Percentiles rank a stretch among this genome's conserved stretches.
These are phyloP conservation scores for Trapa bicornis DNA, from an alignment of 345 rosid genomes.

Conservation along the genomic window DNA sequence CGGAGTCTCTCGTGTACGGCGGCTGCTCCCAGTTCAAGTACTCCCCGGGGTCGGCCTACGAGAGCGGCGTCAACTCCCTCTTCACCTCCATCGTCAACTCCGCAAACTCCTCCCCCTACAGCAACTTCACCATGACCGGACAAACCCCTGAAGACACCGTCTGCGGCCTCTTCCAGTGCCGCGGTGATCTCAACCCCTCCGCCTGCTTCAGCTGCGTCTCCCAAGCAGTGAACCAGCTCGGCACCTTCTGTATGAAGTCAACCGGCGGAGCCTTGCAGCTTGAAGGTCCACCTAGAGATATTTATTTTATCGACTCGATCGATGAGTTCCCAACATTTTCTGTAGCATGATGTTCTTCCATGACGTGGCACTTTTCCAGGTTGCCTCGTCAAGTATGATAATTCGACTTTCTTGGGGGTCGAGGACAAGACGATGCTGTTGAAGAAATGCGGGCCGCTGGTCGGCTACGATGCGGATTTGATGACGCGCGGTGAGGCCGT, in stretches of 20 bases:
- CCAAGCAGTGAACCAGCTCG: slow-evolving; percentile 46
- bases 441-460: slow-evolving; percentile 53
- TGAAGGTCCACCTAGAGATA: slow-evolving; percentile 16
- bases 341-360: not conserved
- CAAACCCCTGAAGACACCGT: slow-evolving; percentile 35
- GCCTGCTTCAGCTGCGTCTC: slow-evolving; percentile 67
- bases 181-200: slow-evolving; percentile 53
- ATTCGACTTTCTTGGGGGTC: slow-evolving; percentile 48
- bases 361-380: not conserved
- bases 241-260: slow-evolving; percentile 39
- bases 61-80: slow-evolving; percentile 54
- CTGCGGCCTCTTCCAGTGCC: slow-evolving; percentile 77
- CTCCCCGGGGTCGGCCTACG: slow-evolving; percentile 46
- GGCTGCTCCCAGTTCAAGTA: slow-evolving; percentile 59
- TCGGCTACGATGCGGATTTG: slow-evolving; percentile 27
- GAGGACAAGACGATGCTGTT: slow-evolving; percentile 61
- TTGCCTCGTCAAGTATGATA: slow-evolving; percentile 65
- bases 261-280: slow-evolving; percentile 62
- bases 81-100: slow-evolving; percentile 71
- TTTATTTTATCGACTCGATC: not conserved
- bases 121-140: slow-evolving; percentile 46
- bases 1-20: slow-evolving; percentile 45
- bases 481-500: slow-evolving; percentile 43
- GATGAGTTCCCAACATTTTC: not conserved
- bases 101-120: slow-evolving; percentile 31